Percentiles rank a stretch among this genome's conserved stretches.
These are phyloP conservation scores for Russula vinacea DNA, from an alignment of 768 basidiomycete species.

Conservation along the genomic window DNA sequence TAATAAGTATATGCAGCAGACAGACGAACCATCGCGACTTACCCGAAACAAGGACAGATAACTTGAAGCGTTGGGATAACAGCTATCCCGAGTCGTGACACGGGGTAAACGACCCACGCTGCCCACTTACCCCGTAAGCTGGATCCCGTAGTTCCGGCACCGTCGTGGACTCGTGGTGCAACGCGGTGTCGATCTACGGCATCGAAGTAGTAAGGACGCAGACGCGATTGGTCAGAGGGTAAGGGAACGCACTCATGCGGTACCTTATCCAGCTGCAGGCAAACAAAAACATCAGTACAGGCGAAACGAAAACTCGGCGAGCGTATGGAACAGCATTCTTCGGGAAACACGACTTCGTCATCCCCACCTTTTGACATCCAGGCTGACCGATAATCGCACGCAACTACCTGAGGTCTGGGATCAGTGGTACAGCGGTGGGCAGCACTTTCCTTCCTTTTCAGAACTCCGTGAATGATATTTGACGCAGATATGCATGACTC, in stretches of 20 bases:
- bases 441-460: conserved; percentile 51
- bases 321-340: conserved; percentile 47
- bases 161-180: conserved; percentile 72
- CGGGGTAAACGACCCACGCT: neutral
- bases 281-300: conserved; percentile 29
- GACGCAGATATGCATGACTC: too few species aligned
- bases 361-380: conserved; percentile 47
- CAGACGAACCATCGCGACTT: conserved; percentile 14
- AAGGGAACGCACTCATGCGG: conserved; percentile 58
- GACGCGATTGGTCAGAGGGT: too few species aligned
- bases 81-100: conserved; percentile 34
- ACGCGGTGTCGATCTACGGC: conserved; percentile 51
- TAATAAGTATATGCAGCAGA: too few species aligned
- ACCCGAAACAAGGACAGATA: conserved; percentile 69
- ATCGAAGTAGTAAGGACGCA: conserved; percentile 23
- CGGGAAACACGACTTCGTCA: conserved; percentile 46
- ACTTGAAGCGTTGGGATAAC: conserved; percentile 66
- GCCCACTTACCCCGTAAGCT: conserved; percentile 45
- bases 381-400: conserved; percentile 63
- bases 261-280: conserved; percentile 50
- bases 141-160: conserved; percentile 69
- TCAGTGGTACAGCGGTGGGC: neutral
- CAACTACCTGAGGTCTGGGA: conserved; percentile 44
- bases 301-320: neutral
- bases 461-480: conserved; percentile 59